These are phyloP conservation scores for Pythium volutum DNA, from an alignment of 352 stramenopile genomes.

Conservation along the genomic window DNA sequence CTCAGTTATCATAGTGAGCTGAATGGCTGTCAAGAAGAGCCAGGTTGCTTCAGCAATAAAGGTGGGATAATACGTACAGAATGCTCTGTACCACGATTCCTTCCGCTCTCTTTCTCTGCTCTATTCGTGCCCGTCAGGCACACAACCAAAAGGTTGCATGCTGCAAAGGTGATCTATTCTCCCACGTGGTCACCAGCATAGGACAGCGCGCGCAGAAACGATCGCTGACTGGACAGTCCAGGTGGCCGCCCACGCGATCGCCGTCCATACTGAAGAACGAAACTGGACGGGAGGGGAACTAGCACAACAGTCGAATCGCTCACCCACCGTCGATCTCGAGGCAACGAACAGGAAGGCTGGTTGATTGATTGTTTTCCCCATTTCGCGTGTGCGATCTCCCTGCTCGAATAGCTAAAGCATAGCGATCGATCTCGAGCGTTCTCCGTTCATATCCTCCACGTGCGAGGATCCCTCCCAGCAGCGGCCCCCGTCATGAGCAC, in stretches of 20 bases:
- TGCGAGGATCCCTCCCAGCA: neutral
- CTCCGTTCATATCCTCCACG: neutral
- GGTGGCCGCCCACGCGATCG: neutral
- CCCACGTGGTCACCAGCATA: too few species aligned
- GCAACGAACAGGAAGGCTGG: too few species aligned
- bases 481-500: too few species aligned
- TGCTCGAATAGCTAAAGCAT: neutral
- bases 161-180: too few species aligned
- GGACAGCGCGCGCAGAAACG: too few species aligned
- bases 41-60: neutral
- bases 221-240: constrained; percentile 8
- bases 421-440: neutral
- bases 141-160: too few species aligned
- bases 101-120: too few species aligned
- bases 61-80: too few species aligned
- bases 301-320: neutral
- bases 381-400: neutral
- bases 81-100: too few species aligned
- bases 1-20: neutral
- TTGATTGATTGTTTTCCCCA: too few species aligned
- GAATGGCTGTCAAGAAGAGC: constrained; percentile 1
- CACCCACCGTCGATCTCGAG: too few species aligned
- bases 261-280: neutral
- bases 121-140: too few species aligned
- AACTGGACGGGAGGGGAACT: neutral